Conservation (phyloP, 2,329 filamentous ascomycete genomes). For the Zymoseptoria tritici region DNA sequence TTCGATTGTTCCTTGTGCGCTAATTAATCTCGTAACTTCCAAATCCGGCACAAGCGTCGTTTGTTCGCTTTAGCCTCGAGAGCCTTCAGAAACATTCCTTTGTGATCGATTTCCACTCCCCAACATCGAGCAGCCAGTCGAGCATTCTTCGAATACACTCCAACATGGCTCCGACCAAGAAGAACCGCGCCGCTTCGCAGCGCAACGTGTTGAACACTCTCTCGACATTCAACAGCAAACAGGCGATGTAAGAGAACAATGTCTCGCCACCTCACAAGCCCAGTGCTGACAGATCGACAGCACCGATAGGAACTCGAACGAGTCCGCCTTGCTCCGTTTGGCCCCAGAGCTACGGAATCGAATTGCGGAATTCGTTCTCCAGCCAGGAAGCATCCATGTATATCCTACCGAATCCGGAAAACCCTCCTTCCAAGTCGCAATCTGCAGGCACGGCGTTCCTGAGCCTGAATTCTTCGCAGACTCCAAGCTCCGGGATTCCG, state of each 20-base stretch:
- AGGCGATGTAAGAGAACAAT: neutral
- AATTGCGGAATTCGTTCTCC: neutral
- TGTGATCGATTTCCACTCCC: neutral
- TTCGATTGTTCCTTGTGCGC: neutral
- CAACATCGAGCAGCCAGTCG: neutral
- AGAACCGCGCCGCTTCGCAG: neutral
- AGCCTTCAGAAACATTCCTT: neutral
- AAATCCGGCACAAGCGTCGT: neutral
- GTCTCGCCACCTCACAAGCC: no score
- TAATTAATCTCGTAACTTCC: neutral
- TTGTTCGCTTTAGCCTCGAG: neutral
- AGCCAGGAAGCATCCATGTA: neutral
- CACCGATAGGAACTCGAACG: neutral
- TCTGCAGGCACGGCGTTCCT: neutral
- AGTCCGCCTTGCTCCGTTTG: neutral
- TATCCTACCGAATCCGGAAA: neutral
- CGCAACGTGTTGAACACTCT: neutral
- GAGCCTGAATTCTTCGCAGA: neutral
- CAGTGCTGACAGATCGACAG: neutral
- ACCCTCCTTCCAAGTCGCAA: neutral
- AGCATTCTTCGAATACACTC: neutral
- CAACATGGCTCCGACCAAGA: neutral
- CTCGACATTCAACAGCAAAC: neutral
- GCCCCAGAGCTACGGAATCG: neutral
- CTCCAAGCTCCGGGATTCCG: neutral